Base-by-base conservation (phyloP, 768 basidiomycete species). In the Lentinula edodes region DNA sequence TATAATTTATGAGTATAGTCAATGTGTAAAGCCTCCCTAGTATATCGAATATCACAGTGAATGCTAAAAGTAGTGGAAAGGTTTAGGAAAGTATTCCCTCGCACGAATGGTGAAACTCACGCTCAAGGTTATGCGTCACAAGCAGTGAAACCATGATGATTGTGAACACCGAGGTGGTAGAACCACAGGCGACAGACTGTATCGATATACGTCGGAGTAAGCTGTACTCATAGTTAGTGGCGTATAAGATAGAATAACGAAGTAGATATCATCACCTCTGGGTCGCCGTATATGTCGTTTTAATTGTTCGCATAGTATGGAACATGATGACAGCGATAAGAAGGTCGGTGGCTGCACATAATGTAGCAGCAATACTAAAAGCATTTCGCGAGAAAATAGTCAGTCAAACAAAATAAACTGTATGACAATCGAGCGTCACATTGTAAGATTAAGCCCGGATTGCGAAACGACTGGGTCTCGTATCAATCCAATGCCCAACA, bases 261-360 rank as follows among this genome's bases (percentile, higher is more conserved):
- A 35, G 28, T 39, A 38, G 18, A 15, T 13, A 6, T 13, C 3
- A 36, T 23, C 10, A 56, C 55, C 39, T 56, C 23, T 56, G 38
- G 10, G 55, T 56, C 41, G 55, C 41, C 6, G 55, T 20, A 43
- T 28, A 43, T 15, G 55, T 42, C 20, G 39, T 56, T 13, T 43
- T 56, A 2, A 56, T 56, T 32, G 23, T 23, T 7, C 55, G 38
- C 55, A 56, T 56, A 8, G 55, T 41, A 8, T 41, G 55, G 32
- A 56, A 56, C 41, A 39, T 56, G 55, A 28, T 39, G 12, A 56
- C 15, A 13, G 55, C 41, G 10, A 56, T 56, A 10, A 56, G 18
- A 20, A 56, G 39, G 41, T 56, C 55, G 5, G 55, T 56, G 10
- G 55, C 55, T 28, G 55, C 55, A n/a, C 55, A 56, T 56, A 56